Conservation (phyloP, 495 filamentous ascomycete genomes). For the Aspergillus mulundensis region DNA sequence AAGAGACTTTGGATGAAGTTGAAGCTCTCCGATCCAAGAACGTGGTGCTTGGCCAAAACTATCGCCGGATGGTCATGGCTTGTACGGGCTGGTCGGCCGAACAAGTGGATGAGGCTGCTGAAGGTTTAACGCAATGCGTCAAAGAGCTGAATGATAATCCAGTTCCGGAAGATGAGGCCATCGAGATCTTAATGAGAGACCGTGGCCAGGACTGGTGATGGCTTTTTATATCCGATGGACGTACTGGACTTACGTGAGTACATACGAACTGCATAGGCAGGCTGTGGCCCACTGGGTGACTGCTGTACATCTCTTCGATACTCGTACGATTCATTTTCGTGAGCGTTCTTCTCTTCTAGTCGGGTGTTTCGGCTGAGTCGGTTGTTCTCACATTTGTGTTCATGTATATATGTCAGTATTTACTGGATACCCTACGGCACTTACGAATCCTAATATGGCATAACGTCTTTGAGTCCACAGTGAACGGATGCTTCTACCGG, state of each 20-base stretch:
- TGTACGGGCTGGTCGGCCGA: constrained; percentile 45
- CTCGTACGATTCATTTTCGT: constrained; percentile 1
- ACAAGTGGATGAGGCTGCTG: constrained; percentile 45
- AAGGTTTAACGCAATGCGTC: constrained; percentile 44
- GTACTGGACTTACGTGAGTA: constrained; percentile 7
- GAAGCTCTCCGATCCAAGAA: constrained; percentile 41
- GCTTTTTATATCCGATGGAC: neutral
- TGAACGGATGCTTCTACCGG: no score
- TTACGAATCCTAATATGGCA: constrained; percentile 17
- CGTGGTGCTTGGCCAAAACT: constrained; percentile 43
- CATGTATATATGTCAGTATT: constrained; percentile 20
- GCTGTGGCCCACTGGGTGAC: neutral
- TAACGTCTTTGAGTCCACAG: neutral
- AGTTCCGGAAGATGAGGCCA: constrained; percentile 44
- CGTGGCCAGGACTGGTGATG: constrained; percentile 47
- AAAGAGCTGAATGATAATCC: constrained; percentile 48
- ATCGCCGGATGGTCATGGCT: constrained; percentile 48
- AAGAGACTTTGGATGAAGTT: constrained; percentile 34
- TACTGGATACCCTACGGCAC: constrained; percentile 23
- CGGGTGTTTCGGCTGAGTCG: constrained; percentile 10
- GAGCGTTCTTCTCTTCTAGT: constrained; percentile 14
- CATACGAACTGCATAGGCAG: constrained; percentile 1
- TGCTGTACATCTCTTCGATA: constrained; percentile 1
- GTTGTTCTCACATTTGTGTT: constrained; percentile 1
- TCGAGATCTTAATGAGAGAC: constrained; percentile 47